phyloP scores from a whole-genome alignment of 768 basidiomycete species.

The Pleurotus platypus region DNA sequence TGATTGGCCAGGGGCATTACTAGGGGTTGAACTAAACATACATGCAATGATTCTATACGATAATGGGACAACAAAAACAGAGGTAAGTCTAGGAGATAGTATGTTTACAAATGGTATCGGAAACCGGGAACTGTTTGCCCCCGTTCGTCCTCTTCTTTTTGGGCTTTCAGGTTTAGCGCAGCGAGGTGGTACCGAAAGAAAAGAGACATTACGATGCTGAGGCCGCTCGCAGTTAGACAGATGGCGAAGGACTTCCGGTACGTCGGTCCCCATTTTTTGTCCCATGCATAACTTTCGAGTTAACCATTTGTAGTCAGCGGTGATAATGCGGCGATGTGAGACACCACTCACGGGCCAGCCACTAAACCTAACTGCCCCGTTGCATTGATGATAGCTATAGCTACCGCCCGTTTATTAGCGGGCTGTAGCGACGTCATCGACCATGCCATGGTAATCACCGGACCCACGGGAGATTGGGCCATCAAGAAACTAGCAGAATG shows the following conservation, averaged over 20 bases:
- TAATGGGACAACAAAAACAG: background rate
- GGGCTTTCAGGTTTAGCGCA: conserved; percentile 5
- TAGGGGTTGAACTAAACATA: background rate
- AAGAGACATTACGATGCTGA: conserved; percentile 10
- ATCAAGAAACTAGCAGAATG: background rate
- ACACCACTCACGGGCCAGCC: conserved; percentile 7
- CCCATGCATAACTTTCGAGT: conserved; percentile 4
- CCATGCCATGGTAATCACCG: conserved; percentile 1
- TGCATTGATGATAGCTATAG: conserved; percentile 2
- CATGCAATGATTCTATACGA: conserved; percentile 5
- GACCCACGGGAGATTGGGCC: conserved; percentile 3
- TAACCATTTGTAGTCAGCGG: background rate
- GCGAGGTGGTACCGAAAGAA: conserved; percentile 9
- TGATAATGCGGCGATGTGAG: background rate
- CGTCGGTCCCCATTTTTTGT: conserved; percentile 1
- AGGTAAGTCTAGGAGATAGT: background rate
- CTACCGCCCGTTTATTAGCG: conserved; percentile 6
- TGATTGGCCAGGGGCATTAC: no score
- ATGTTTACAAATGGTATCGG: conserved; percentile 3
- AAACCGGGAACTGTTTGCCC: conserved; percentile 8
- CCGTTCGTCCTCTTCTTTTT: conserved; percentile 8
- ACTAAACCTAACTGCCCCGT: conserved; percentile 3
- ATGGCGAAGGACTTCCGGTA: conserved; percentile 10
- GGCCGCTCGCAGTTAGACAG: conserved; percentile 6
- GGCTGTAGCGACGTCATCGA: conserved; percentile 3